phyloP scores from a whole-genome alignment of 1,139 yeast genomes.

The Geotrichum siamense region DNA sequence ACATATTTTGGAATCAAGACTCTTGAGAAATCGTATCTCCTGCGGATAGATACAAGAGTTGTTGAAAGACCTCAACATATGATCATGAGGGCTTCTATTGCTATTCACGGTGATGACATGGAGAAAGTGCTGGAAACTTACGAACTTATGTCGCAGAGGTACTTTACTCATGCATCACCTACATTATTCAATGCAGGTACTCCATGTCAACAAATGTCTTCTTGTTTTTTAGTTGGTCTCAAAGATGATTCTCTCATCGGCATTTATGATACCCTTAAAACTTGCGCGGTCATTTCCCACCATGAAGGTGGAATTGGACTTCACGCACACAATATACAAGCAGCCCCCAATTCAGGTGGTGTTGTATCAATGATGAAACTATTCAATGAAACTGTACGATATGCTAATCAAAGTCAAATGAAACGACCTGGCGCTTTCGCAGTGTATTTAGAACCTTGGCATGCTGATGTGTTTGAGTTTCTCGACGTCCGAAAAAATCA shows the following conservation, averaged over 20 bases:
- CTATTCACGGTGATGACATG: constrained; percentile 64
- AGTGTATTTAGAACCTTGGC: constrained; percentile 79
- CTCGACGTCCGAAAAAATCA: constrained; percentile 70
- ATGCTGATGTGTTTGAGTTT: constrained; percentile 66
- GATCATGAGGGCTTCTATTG: constrained; percentile 72
- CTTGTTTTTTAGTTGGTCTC: constrained; percentile 75
- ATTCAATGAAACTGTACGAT: constrained; percentile 77
- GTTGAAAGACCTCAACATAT: constrained; percentile 79
- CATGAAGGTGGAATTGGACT: constrained; percentile 82
- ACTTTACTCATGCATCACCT: constrained; percentile 76
- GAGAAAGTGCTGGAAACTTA: constrained; percentile 60
- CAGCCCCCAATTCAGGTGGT: constrained; percentile 71
- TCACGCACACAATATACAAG: constrained; percentile 67
- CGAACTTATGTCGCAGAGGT: constrained; percentile 64
- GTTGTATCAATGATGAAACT: constrained; percentile 78
- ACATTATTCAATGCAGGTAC: constrained; percentile 79
- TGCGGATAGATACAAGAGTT: constrained; percentile 49
- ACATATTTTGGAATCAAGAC: constrained; percentile 74
- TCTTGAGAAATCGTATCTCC: constrained; percentile 60
- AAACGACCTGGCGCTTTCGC: constrained; percentile 85
- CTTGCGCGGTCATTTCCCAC: constrained; percentile 70
- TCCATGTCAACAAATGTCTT: constrained; percentile 64
- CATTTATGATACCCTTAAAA: constrained; percentile 66
- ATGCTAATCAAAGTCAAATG: constrained; percentile 83
- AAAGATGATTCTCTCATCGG: constrained; percentile 77